Evolutionary conservation across 305 asterid genomes (phyloP), one percentile per base, ranked within the genome.

Genomic region (Fraxinus sp.): DNA sequence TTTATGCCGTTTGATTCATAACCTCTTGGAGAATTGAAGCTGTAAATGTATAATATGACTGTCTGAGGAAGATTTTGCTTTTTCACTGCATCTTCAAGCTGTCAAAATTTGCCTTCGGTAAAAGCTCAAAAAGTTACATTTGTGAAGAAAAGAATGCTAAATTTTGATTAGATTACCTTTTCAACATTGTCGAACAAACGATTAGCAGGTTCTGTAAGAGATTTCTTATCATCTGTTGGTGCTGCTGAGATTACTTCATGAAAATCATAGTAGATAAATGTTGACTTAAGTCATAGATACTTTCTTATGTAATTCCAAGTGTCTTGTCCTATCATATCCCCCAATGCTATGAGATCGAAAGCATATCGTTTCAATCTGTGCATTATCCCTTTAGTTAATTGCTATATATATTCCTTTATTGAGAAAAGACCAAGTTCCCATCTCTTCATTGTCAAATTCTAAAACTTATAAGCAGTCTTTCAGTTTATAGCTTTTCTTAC

Each of bases 251-350:
- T 92, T 2, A 94, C 89, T 46, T 92, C 87, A 77, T 93, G 94
- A 5, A 94, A 94, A 84, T 94, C 97, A 18, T 79, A 91, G 85
- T 94, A 94, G 95, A 93, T 94, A 78, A 89, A 90, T 0, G 97
- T 93, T 0, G 93, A 90, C 73, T 92, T 94, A 33, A 92, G 88
- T 16, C 92, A 87, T 18, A 93, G 84, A 77, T 90, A 93, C 83
- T 88, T 89, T 84, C 91, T 84, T 0, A 93, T 95, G 44, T 94
- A 94, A 71, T 91, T 94, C 91, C 94, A 87, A 0, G 94, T 91
- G 62, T 94, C 97, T 28, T 89, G 89, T 0, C 91, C 94, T 7
- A 94, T 93, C 89, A 94, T 84, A 73, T 94, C 98, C 59, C 86
- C 97, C 89, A 93, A 74, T 7, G 98, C 98, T 75, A 94, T 78